Conservation (phyloP, 805 yeast species). For the Yarrowia yakushimensis region DNA sequence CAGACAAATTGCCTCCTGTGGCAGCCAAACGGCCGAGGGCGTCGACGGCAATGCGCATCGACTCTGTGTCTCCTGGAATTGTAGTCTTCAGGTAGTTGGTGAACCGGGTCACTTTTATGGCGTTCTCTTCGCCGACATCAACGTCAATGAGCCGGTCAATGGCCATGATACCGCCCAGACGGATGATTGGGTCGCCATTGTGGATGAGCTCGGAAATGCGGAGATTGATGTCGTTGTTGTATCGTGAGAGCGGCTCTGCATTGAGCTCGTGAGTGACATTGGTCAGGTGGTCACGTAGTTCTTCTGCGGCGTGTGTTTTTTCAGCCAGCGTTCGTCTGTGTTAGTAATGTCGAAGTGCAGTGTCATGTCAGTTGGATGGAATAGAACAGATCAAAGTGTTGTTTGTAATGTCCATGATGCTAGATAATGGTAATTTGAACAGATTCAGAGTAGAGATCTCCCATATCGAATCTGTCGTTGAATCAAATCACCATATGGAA, state of each 20-base stretch:
- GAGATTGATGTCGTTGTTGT: constrained; percentile 81
- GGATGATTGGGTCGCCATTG: constrained; percentile 64
- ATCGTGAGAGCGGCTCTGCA: constrained; percentile 44
- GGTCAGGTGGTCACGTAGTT: constrained; percentile 5
- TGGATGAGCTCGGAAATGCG: constrained; percentile 81
- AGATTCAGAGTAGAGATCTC: no score
- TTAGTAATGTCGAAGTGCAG: not conserved
- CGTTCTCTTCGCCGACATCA: constrained; percentile 76
- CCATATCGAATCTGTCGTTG: no score
- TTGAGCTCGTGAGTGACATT: constrained; percentile 20
- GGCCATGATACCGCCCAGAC: constrained; percentile 88
- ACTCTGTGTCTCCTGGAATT: constrained; percentile 75
- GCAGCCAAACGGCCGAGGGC: constrained; percentile 86
- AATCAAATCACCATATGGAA: no score
- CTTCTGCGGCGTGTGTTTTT: constrained; percentile 14
- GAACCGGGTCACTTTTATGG: constrained; percentile 82
- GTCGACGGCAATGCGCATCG: constrained; percentile 80
- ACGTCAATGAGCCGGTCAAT: constrained; percentile 82
- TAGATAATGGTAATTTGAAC: no score
- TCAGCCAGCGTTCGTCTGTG: constrained; percentile 13
- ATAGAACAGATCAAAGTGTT: no score
- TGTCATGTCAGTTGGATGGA: no score
- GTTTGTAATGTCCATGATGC: no score
- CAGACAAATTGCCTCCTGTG: constrained; percentile 84
- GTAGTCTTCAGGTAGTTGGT: constrained; percentile 83